Evolutionary conservation across 331 rosid genomes (phyloP).

Genomic region (Quercus tomentella): DNA sequence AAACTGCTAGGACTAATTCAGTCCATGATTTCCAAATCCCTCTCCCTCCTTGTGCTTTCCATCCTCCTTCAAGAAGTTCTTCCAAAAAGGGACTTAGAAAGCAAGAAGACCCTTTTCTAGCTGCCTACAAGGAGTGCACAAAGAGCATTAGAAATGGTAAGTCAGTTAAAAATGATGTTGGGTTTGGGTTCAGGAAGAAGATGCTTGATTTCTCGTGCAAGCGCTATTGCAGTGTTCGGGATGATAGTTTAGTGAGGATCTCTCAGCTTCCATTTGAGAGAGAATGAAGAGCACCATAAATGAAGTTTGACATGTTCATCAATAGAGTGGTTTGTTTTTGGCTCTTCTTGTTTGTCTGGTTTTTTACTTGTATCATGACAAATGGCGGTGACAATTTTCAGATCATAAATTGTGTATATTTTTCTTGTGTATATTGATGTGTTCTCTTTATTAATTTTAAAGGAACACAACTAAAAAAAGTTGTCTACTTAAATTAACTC

Average conservation of each 20-base stretch:
- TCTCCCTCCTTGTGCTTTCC: slow-evolving; percentile 70
- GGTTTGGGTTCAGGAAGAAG: slow-evolving; percentile 2
- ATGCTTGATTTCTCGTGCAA: slow-evolving; percentile 22
- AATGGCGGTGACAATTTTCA: too few species aligned
- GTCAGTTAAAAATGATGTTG: neutral
- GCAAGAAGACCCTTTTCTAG: slow-evolving; percentile 34
- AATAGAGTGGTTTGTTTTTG: too few species aligned
- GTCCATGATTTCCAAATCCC: slow-evolving; percentile 48
- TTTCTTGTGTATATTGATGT: too few species aligned
- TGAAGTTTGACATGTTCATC: too few species aligned
- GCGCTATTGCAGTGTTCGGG: slow-evolving; percentile 18
- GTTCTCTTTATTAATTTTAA: too few species aligned
- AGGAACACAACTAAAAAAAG: too few species aligned
- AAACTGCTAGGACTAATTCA: neutral
- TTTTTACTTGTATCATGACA: too few species aligned
- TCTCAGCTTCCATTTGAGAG: slow-evolving; percentile 12
- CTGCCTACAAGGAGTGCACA: slow-evolving; percentile 40
- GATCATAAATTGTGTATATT: too few species aligned
- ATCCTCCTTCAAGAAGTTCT: slow-evolving; percentile 30
- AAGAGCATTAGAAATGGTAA: slow-evolving; percentile 8
- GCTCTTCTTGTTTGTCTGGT: too few species aligned
- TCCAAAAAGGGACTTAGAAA: slow-evolving; percentile 25
- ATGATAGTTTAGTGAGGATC: slow-evolving; percentile 29
- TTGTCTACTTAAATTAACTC: too few species aligned
- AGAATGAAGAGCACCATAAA: neutral